Base-by-base conservation (phyloP, 495 filamentous ascomycete species). In the Opeltia flavorubescens region DNA sequence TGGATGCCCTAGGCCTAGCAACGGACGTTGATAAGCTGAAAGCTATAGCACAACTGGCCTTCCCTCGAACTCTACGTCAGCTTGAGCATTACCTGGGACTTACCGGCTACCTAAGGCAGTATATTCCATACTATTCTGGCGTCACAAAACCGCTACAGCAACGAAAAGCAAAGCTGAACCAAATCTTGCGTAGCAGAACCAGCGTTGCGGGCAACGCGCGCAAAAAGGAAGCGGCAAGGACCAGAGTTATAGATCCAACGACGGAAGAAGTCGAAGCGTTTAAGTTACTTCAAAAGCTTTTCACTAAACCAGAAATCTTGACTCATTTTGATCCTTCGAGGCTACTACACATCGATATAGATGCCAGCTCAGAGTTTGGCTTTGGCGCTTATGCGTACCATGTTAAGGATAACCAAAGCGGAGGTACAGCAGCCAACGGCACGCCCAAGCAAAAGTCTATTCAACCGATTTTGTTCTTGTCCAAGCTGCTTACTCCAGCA, bases 71-170 rank as follows among this genome's bases (percentile, higher is more conserved):
- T 7, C 38, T 57, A 0, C 7, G 27, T 0, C 44, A 36, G 1
- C 21, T 57, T 0, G 48, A 57, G 24, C 23, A 33, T 2, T 57
- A 51, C 28, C 27, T 56, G 0, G 47, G 52, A 1, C 21, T 54
- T 8, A 54, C 39, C 6, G 46, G 47, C 5, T 54, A 39, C 1
- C 13, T 56, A 9, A 23, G 54, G 0, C 3, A 43, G 0, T 27
- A 21, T 15, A 18, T 56, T 12, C 30, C 36, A 3, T 29, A 17
- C 15, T 56, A 55, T 24, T 25, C 47, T 1, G 21, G 45, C n/a
- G 18, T 40, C 0, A 33, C 18, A 2, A 39, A 12, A 0, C 48
- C 51, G 0, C 36, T 54, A 2, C 27, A 54, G 20, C 23, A 43
- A 4, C 26, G 27, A 1, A 54, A 54, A 15, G 51, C 41, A 1